Conservation (phyloP, 352 stramenopile species). For the Phytophthora pini region DNA sequence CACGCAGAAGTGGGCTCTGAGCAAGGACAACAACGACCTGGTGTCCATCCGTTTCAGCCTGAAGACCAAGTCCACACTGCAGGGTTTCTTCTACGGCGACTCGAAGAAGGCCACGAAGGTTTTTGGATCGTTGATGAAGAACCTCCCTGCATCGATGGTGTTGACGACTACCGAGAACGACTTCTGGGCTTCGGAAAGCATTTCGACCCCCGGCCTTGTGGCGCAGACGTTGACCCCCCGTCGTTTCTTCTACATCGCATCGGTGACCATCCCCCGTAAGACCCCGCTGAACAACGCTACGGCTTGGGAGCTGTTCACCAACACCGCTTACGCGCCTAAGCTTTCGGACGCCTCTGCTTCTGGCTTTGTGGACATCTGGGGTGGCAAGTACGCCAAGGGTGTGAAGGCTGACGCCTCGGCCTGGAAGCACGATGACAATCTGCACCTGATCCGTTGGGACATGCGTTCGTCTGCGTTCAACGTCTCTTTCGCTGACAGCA, state of each 20-base stretch:
- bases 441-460: conserved; percentile 35
- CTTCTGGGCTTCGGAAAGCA: conserved; percentile 27
- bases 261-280: conserved; percentile 28
- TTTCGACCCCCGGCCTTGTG: conserved; percentile 28
- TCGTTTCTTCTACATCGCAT: conserved; percentile 38
- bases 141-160: conserved; percentile 24
- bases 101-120: conserved; percentile 6
- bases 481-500: conserved; percentile 26
- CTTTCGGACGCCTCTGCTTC: conserved; percentile 22
- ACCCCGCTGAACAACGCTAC: conserved; percentile 27
- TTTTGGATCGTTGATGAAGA: conserved; percentile 26
- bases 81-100: conserved; percentile 32
- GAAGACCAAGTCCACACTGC: conserved; percentile 16
- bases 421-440: conserved; percentile 35
- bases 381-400: conserved; percentile 21
- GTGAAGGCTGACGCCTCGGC: conserved; percentile 25
- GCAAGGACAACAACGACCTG: conserved; percentile 34
- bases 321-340: conserved; percentile 28
- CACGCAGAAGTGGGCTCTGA: conserved; percentile 31
- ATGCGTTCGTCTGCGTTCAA: conserved; percentile 30
- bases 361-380: conserved; percentile 36
- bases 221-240: conserved; percentile 22
- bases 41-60: conserved; percentile 34
- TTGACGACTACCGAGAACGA: conserved; percentile 21
- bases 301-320: conserved; percentile 26